phyloP scores from a whole-genome alignment of 1,284 basidiomycete species.

The Exobasidium rhododendri region DNA sequence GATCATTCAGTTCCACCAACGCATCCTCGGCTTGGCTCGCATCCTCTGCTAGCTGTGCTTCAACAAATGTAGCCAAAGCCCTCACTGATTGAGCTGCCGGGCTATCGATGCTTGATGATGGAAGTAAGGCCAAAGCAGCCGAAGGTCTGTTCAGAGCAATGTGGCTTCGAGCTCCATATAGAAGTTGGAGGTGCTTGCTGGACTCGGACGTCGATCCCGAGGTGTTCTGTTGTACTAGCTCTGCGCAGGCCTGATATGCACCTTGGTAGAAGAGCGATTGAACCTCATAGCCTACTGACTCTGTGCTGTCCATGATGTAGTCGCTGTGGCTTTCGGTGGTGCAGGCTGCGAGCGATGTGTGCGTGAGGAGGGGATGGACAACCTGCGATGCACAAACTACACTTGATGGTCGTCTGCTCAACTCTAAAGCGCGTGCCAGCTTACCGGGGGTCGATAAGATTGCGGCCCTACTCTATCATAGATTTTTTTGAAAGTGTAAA shows the following conservation, averaged over 20 bases:
- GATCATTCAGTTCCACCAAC: conserved; percentile 39
- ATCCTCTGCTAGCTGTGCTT: conserved; percentile 27
- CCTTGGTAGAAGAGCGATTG: conserved; percentile 53
- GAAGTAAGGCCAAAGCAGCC: conserved; percentile 35
- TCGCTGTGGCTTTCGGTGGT: too few relatives aligned
- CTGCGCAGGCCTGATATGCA: conserved; percentile 47
- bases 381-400: too few relatives aligned
- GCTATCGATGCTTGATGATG: conserved; percentile 9
- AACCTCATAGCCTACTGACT: conserved; percentile 29
- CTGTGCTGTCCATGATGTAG: conserved; percentile 9
- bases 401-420: too few relatives aligned
- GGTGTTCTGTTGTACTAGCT: conserved; percentile 25
- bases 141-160: conserved; percentile 36
- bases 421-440: too few relatives aligned
- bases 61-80: conserved; percentile 37
- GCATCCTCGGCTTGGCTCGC: conserved; percentile 23
- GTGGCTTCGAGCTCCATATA: conserved; percentile 50
- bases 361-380: not conserved
- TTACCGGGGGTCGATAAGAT: too few relatives aligned
- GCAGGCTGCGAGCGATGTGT: too few relatives aligned
- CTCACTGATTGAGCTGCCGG: conserved; percentile 29
- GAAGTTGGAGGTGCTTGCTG: conserved; percentile 23
- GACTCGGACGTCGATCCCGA: conserved; percentile 25
- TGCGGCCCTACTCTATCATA: too few relatives aligned
- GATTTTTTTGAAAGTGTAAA: too few relatives aligned